phyloP scores from a whole-genome alignment of 345 rosid genomes.

The Orychophragmus violaceus region DNA sequence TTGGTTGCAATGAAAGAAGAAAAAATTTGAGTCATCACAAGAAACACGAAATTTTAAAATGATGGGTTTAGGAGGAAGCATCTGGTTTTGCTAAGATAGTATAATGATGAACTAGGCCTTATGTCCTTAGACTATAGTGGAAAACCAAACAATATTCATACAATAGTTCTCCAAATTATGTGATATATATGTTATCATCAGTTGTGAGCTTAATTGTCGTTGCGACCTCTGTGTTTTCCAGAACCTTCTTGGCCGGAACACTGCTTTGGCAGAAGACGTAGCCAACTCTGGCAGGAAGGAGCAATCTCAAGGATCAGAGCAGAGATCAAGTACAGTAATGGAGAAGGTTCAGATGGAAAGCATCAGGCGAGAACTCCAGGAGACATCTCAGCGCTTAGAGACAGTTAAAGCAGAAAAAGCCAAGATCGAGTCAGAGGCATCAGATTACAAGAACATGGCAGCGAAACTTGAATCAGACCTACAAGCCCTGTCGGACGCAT shows the following conservation, averaged over 20 bases:
- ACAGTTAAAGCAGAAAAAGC: conserved; percentile 62
- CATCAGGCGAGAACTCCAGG: conserved; percentile 76
- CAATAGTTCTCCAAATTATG: neutral
- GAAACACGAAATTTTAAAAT: neutral
- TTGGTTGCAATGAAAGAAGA: neutral
- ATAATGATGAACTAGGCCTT: neutral
- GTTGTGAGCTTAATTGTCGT: neutral
- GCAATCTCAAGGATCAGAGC: conserved; percentile 48
- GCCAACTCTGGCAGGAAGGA: conserved; percentile 58
- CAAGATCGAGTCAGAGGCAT: conserved; percentile 61
- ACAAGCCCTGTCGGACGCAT: conserved; percentile 79
- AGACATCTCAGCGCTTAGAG: conserved; percentile 69
- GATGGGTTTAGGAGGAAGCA: neutral
- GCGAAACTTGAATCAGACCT: conserved; percentile 82
- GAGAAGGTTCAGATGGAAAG: conserved; percentile 71
- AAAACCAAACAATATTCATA: neutral
- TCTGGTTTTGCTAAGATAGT: neutral
- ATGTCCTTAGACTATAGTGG: neutral
- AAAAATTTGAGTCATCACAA: neutral
- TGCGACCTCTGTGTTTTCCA: conserved; percentile 21
- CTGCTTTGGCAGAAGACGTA: conserved; percentile 80
- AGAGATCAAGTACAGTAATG: conserved; percentile 39
- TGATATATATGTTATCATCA: neutral
- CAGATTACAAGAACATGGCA: conserved; percentile 58
- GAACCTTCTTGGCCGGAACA: conserved; percentile 84